These are phyloP conservation scores for Hibiscus syriacus DNA, from an alignment of 345 rosid genomes.

Conservation along the genomic window DNA sequence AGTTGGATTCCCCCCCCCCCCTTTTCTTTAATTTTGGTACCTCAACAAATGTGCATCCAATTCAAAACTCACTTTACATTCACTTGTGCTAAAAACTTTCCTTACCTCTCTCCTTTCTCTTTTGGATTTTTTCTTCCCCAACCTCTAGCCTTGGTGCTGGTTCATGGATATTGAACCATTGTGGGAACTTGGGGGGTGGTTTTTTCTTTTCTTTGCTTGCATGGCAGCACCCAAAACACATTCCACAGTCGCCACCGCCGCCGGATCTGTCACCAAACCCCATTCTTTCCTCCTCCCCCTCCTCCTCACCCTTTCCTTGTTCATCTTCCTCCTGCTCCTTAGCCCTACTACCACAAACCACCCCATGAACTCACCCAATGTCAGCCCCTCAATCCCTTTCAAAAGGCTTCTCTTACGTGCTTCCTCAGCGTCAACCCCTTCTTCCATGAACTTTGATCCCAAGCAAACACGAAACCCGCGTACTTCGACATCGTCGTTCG, in stretches of 20 bases:
- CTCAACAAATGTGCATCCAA: conserved; percentile 41
- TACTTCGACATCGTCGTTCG: conserved; percentile 22
- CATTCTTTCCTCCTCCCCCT: conserved; percentile 30
- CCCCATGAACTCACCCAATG: conserved; percentile 11
- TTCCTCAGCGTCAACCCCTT: conserved; percentile 26
- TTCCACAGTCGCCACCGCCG: conserved; percentile 7
- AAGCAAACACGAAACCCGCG: conserved; percentile 15
- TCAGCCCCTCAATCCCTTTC: conserved; percentile 17
- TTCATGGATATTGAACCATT: conserved; percentile 99
- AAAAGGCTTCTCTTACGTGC: conserved; percentile 47
- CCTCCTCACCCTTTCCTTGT: conserved; percentile 29
- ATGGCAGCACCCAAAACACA: conserved; percentile 67
- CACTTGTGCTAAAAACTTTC: conserved; percentile 37
- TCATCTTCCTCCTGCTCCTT: conserved; percentile 31
- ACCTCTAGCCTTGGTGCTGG: conserved; percentile 47
- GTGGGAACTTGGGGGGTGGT: conserved; percentile 95
- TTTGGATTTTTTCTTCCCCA: neutral
- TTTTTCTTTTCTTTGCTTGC: conserved; percentile 50
- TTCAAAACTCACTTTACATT: conserved; percentile 46
- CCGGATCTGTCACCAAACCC: conserved; percentile 28
- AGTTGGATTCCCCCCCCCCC: conserved; percentile 16
- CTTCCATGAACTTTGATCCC: conserved; percentile 30
- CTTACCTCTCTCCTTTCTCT: neutral
- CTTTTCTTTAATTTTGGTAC: conserved; percentile 15
- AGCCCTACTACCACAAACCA: conserved; percentile 17